A percentile compares a stretch with the other conserved stretches of the same genome.
Evolutionary conservation across 2,329 filamentous ascomycete species (phyloP).

Genomic region (Colletotrichum destructivum): DNA sequence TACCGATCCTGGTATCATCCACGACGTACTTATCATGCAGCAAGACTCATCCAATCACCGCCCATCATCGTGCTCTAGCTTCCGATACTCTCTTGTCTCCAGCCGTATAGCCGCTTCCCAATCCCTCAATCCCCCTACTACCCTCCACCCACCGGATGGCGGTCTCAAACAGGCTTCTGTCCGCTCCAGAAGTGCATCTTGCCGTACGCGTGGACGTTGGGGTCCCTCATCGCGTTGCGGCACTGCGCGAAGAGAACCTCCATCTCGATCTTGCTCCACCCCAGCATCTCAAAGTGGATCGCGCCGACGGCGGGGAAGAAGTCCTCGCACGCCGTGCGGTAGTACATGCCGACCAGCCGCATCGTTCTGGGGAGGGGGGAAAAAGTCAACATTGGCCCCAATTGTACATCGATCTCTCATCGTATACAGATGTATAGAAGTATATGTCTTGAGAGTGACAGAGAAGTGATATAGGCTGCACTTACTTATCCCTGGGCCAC

Average conservation of each 20-base stretch:
- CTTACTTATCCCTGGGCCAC: constrained; percentile 62
- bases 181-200: constrained; percentile 62
- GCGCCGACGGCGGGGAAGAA: constrained; percentile 59
- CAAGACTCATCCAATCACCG: background rate
- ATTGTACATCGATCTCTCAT: too few species aligned
- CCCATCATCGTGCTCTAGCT: background rate
- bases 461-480: background rate
- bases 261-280: constrained; percentile 51
- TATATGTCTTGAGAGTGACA: too few species aligned
- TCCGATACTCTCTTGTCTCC: constrained; percentile 1
- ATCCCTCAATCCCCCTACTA: too few species aligned
- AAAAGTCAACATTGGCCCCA: background rate
- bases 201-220: constrained; percentile 50
- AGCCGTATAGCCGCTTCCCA: constrained; percentile 5
- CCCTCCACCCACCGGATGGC: too few species aligned
- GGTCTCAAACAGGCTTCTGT: constrained; percentile 52
- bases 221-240: constrained; percentile 48
- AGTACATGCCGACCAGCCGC: constrained; percentile 59
- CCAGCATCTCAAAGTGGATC: constrained; percentile 56
- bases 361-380: constrained; percentile 47
- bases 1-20: too few species aligned
- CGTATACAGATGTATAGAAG: too few species aligned
- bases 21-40: background rate
- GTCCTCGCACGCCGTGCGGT: constrained; percentile 57
- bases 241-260: constrained; percentile 49